A percentile compares a stretch with the other conserved stretches of the same genome.
Conservation (phyloP, 106 monocot genomes). For the Phalaenopsis equestris region DNA sequence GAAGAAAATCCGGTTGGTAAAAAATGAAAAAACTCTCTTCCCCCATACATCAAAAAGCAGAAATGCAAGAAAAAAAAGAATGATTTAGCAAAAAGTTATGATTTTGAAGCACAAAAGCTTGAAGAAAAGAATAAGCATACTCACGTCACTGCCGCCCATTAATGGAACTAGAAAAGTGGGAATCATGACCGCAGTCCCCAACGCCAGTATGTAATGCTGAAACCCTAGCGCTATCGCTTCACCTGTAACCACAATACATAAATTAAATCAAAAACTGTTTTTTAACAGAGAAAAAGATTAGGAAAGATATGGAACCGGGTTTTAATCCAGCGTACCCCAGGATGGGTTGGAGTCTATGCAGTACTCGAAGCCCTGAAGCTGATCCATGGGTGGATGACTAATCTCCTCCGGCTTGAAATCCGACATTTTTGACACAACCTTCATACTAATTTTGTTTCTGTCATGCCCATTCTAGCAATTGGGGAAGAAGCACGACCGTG, state of each 20-base stretch:
- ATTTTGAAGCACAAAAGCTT: neutral
- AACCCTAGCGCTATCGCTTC: conserved; percentile 38
- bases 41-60: too few relatives aligned
- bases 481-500: too few relatives aligned
- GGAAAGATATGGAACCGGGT: neutral
- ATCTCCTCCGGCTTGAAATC: conserved; percentile 82
- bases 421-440: too few relatives aligned
- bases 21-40: too few relatives aligned
- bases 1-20: too few relatives aligned
- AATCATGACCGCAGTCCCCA: conserved; percentile 96
- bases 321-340: conserved; percentile 1
- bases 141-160: conserved; percentile 59
- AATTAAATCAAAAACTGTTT: neutral
- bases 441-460: too few relatives aligned
- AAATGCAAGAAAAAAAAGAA: neutral
- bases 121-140: conserved; percentile 9
- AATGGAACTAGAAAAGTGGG: conserved; percentile 50
- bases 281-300: neutral
- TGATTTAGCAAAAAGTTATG: neutral
- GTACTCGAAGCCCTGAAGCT: conserved; percentile 92
- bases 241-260: conserved; percentile 5
- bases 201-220: conserved; percentile 81
- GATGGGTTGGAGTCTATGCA: conserved; percentile 92
- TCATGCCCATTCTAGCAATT: too few relatives aligned
- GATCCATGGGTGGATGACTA: conserved; percentile 84